phyloP scores from a whole-genome alignment of 2,329 filamentous ascomycete genomes.

The Penicillium digitatum region DNA sequence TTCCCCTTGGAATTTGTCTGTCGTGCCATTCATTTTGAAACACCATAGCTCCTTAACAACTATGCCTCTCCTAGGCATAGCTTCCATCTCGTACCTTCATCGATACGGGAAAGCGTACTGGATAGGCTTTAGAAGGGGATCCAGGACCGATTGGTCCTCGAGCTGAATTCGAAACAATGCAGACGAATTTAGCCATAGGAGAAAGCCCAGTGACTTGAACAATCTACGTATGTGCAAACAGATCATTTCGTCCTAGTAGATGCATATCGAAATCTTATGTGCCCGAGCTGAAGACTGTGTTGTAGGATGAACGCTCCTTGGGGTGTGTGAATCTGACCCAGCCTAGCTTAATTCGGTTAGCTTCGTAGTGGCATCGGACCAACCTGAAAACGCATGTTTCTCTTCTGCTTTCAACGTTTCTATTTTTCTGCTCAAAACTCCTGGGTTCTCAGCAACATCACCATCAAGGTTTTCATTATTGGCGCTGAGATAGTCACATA shows the following conservation, averaged over 20 bases:
- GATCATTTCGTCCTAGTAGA: too few relatives aligned
- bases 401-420: background rate
- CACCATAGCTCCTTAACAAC: background rate
- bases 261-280: too few relatives aligned
- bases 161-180: too few relatives aligned
- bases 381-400: background rate
- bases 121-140: too few relatives aligned
- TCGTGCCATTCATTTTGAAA: background rate
- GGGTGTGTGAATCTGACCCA: background rate
- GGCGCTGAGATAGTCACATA: conserved; percentile 45
- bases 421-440: background rate
- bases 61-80: background rate
- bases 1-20: background rate
- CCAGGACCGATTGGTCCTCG: too few relatives aligned
- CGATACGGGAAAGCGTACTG: background rate
- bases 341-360: background rate
- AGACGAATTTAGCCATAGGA: too few relatives aligned
- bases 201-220: too few relatives aligned
- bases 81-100: background rate
- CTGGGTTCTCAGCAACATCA: background rate
- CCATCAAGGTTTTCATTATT: conserved; percentile 44
- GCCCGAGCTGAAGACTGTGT: too few relatives aligned
- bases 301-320: too few relatives aligned
- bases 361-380: background rate
- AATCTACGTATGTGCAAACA: too few relatives aligned